Conservation (phyloP, 495 filamentous ascomycete genomes). For the Lophiostoma macrostomum region DNA sequence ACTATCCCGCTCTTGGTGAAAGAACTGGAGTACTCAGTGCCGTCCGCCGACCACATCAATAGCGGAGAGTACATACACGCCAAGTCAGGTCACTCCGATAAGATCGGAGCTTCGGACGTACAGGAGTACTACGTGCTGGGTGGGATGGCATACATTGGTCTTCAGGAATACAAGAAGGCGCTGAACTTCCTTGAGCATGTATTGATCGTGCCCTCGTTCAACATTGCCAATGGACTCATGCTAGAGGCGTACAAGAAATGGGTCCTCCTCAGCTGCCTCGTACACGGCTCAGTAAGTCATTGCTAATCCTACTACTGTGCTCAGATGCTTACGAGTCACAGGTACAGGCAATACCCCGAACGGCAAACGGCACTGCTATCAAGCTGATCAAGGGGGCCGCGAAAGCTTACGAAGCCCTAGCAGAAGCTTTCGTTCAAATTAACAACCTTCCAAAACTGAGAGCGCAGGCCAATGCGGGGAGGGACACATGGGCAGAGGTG, state of each 20-base stretch:
- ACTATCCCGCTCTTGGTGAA: conserved; percentile 17
- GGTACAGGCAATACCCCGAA: conserved; percentile 41
- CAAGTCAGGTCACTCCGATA: conserved; percentile 55
- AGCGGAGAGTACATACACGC: conserved; percentile 54
- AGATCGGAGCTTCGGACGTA: conserved; percentile 56
- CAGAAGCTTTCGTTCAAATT: conserved; percentile 59
- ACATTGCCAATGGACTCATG: conserved; percentile 68
- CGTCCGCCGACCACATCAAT: conserved; percentile 31
- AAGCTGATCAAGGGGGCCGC: conserved; percentile 59
- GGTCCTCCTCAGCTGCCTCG: conserved; percentile 73
- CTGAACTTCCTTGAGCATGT: conserved; percentile 66
- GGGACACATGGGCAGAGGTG: conserved; percentile 58
- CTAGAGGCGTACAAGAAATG: conserved; percentile 92
- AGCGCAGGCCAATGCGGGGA: conserved; percentile 56
- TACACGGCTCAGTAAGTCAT: conserved; percentile 60
- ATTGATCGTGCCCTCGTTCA: conserved; percentile 60
- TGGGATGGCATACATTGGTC: conserved; percentile 73
- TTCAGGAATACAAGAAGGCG: conserved; percentile 70
- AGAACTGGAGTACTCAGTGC: conserved; percentile 27
- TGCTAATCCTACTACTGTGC: background rate
- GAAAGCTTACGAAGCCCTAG: conserved; percentile 69
- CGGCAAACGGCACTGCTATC: conserved; percentile 47
- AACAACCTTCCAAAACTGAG: conserved; percentile 55
- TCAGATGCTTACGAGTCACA: conserved; percentile 10
- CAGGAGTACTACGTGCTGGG: conserved; percentile 76